Evolutionary conservation across 306 rosid species (phyloP).

Genomic region (Quercus parvula): DNA sequence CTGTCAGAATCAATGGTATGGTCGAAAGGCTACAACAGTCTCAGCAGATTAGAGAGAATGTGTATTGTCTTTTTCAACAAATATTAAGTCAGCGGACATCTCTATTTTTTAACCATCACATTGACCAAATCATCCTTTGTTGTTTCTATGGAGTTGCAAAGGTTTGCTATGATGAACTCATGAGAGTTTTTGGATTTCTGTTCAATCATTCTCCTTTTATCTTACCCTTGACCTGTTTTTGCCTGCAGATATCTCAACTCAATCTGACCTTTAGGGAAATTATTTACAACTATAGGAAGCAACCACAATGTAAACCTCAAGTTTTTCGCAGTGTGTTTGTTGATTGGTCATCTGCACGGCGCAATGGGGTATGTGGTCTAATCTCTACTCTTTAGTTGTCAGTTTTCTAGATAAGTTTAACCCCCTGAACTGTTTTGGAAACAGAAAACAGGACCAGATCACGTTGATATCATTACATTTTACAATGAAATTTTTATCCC

Average conservation of each 20-base stretch:
- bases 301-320: slow-evolving; percentile 88
- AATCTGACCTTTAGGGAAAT: slow-evolving; percentile 86
- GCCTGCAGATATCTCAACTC: slow-evolving; percentile 84
- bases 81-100: slow-evolving; percentile 75
- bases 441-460: slow-evolving; percentile 81
- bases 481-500: slow-evolving; percentile 90
- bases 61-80: slow-evolving; percentile 88
- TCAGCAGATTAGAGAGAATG: slow-evolving; percentile 85
- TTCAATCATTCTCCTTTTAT: slow-evolving; percentile 9
- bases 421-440: slow-evolving; percentile 31
- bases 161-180: slow-evolving; percentile 44
- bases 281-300: slow-evolving; percentile 85
- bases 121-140: slow-evolving; percentile 93
- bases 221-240: slow-evolving; percentile 25
- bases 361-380: slow-evolving; percentile 58
- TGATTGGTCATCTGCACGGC: slow-evolving; percentile 71
- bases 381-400: slow-evolving; percentile 7
- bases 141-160: slow-evolving; percentile 95
- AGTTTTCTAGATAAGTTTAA: slow-evolving; percentile 20
- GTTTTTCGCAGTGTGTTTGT: slow-evolving; percentile 92
- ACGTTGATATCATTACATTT: slow-evolving; percentile 83
- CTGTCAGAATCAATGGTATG: slow-evolving; percentile 96
- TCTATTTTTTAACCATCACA: slow-evolving; percentile 86
- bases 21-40: slow-evolving; percentile 92
- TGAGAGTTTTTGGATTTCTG: not conserved